A percentile compares a stretch with the other conserved stretches of the same genome.
Conservation (phyloP, 192 early-diverging fungal genomes). For the Coemansia asiatica region DNA sequence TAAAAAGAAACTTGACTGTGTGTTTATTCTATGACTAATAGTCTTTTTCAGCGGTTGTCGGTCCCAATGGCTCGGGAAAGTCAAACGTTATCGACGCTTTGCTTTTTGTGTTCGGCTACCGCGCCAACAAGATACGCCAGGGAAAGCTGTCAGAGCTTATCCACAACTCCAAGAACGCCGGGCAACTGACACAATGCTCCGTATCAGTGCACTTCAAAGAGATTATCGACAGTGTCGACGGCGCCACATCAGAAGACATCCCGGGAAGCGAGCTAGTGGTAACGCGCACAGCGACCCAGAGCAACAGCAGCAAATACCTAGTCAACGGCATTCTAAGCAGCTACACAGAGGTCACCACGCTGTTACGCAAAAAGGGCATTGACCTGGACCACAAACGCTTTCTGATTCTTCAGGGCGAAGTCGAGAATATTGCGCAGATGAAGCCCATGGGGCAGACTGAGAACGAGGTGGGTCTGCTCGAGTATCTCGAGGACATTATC, state of each 20-base stretch:
- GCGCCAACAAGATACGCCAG: conserved; percentile 96
- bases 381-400: conserved; percentile 99
- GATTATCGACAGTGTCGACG: conserved; percentile 74
- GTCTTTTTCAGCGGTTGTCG: conserved; percentile 79
- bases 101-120: conserved; percentile 98
- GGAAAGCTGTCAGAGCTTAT: conserved; percentile 94
- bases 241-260: conserved; percentile 63
- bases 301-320: conserved; percentile 74
- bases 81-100: conserved; percentile 98
- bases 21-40: conserved; percentile 11
- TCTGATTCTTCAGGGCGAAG: conserved; percentile 96
- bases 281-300: conserved; percentile 67
- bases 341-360: conserved; percentile 79
- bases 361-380: conserved; percentile 82
- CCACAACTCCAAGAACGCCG: conserved; percentile 80
- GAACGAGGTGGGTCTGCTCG: conserved; percentile 92
- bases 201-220: conserved; percentile 96
- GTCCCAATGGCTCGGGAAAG: conserved; percentile 98
- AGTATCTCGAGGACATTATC: conserved; percentile 98
- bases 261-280: conserved; percentile 73
- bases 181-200: conserved; percentile 70
- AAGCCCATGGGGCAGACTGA: conserved; percentile 91
- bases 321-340: conserved; percentile 67
- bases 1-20: conserved; percentile 4
- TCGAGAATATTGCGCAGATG: conserved; percentile 98